These are phyloP conservation scores for Halophytophthora batemanensis DNA, from an alignment of 352 stramenopile species.

Conservation along the genomic window DNA sequence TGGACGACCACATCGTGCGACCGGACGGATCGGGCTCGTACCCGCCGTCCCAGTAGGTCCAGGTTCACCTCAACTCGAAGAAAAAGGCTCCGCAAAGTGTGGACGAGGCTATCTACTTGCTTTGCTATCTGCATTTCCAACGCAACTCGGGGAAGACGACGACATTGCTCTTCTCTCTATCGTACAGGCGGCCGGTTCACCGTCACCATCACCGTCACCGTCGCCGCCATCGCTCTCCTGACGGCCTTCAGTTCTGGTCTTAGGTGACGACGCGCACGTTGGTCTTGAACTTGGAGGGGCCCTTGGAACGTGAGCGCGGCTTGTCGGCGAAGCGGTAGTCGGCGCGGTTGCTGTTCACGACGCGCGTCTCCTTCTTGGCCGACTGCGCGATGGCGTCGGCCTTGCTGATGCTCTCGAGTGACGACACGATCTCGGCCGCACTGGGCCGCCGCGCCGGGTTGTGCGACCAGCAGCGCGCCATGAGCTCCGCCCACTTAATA, in stretches of 20 bases:
- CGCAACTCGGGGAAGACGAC: slow-evolving; percentile 8
- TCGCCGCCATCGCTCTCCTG: too few species aligned
- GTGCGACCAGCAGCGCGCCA: slow-evolving; percentile 81
- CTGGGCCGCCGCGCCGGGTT: slow-evolving; percentile 67
- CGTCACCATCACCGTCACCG: too few species aligned
- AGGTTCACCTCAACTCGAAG: too few species aligned
- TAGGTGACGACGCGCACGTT: slow-evolving; percentile 63
- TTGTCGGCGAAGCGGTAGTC: slow-evolving; percentile 75
- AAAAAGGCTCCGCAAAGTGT: too few species aligned
- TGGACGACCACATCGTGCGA: too few species aligned
- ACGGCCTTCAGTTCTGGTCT: slow-evolving; percentile 6
- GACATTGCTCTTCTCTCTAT: too few species aligned
- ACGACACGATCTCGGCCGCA: slow-evolving; percentile 79
- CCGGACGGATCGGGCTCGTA: too few species aligned
- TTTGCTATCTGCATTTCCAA: slow-evolving; percentile 4
- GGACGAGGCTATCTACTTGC: slow-evolving; percentile 10
- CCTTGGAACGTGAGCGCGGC: slow-evolving; percentile 42
- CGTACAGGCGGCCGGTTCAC: slow-evolving; percentile 18
- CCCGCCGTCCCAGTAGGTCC: too few species aligned
- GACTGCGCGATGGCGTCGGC: slow-evolving; percentile 59
- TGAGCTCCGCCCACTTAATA: slow-evolving; percentile 83
- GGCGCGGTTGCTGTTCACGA: slow-evolving; percentile 78
- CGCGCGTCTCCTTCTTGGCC: slow-evolving; percentile 58
- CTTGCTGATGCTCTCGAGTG: slow-evolving; percentile 77
- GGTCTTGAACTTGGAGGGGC: slow-evolving; percentile 52